Evolutionary conservation across 1,284 basidiomycete species (phyloP).

Genomic region (Cutaneotrichosporon cutaneum): DNA sequence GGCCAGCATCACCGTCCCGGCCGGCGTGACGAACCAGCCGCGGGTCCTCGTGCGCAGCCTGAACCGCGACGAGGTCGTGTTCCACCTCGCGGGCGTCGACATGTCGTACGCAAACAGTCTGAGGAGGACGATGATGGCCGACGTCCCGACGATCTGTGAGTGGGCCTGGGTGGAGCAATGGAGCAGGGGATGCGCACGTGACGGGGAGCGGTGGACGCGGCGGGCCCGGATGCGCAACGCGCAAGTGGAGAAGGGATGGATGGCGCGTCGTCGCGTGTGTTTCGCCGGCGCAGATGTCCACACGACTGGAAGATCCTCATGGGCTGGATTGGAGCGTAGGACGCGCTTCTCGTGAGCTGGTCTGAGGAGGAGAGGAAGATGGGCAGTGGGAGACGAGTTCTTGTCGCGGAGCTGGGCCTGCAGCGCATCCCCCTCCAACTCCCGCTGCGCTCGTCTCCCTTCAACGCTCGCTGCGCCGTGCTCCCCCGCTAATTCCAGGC

Average conservation of each 20-base stretch:
- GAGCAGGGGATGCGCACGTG: neutral
- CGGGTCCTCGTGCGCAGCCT: constrained; percentile 52
- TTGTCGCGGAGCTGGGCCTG: no score
- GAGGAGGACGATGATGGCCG: constrained; percentile 88
- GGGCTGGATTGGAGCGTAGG: no score
- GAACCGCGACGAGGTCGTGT: constrained; percentile 76
- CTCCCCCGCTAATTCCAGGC: constrained; percentile 62
- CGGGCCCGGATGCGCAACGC: constrained; percentile 6
- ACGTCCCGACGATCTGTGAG: constrained; percentile 88
- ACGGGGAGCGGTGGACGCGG: no score
- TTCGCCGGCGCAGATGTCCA: no score
- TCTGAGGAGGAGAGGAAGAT: no score
- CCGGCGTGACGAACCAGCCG: constrained; percentile 46
- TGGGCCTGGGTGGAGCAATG: constrained; percentile 4
- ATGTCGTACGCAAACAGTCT: constrained; percentile 89
- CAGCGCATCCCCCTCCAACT: no score
- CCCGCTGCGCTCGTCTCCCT: no score
- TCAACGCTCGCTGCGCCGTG: no score
- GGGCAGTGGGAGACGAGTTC: no score
- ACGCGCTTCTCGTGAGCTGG: no score
- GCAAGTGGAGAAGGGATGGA: neutral
- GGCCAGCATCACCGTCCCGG: constrained; percentile 26
- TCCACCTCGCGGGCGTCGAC: constrained; percentile 89
- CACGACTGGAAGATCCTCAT: no score
- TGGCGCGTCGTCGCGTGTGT: neutral